phyloP scores from a whole-genome alignment of 2,329 filamentous ascomycete genomes.

The Monosporascus sp. region DNA sequence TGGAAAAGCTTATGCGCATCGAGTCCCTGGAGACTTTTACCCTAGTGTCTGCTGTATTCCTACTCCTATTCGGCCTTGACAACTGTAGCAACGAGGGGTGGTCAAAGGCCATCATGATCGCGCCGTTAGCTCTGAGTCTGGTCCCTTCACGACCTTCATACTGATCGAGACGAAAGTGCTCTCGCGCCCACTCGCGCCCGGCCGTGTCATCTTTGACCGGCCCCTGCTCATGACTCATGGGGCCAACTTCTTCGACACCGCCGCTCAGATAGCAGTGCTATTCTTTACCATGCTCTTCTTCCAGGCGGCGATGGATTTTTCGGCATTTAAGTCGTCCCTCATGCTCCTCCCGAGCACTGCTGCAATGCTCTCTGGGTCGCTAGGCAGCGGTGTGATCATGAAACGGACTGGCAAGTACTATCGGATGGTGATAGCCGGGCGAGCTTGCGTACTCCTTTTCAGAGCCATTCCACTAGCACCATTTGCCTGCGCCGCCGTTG shows the following conservation, averaged over 20 bases:
- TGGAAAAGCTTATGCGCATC: slow-evolving; percentile 58
- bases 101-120: slow-evolving; percentile 52
- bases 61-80: slow-evolving; percentile 65
- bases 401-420: slow-evolving; percentile 67
- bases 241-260: slow-evolving; percentile 68
- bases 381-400: slow-evolving; percentile 63
- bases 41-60: slow-evolving; percentile 59
- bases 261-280: slow-evolving; percentile 48
- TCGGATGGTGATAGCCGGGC: slow-evolving; percentile 57
- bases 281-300: slow-evolving; percentile 78
- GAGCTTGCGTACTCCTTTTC: slow-evolving; percentile 42
- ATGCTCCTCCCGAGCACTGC: slow-evolving; percentile 63
- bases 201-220: slow-evolving; percentile 64
- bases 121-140: slow-evolving; percentile 49
- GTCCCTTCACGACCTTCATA: slow-evolving; percentile 59
- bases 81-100: slow-evolving; percentile 68
- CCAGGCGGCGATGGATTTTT: slow-evolving; percentile 63
- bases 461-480: slow-evolving; percentile 53
- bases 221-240: slow-evolving; percentile 63
- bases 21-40: slow-evolving; percentile 68
- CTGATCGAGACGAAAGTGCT: slow-evolving; percentile 64
- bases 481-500: slow-evolving; percentile 47
- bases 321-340: slow-evolving; percentile 59
- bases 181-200: slow-evolving; percentile 67
- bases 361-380: slow-evolving; percentile 56